Percentiles rank a stretch among this genome's conserved stretches.
Conservation (phyloP, 192 early-diverging fungal species). For the Ambispora gerdemannii region DNA sequence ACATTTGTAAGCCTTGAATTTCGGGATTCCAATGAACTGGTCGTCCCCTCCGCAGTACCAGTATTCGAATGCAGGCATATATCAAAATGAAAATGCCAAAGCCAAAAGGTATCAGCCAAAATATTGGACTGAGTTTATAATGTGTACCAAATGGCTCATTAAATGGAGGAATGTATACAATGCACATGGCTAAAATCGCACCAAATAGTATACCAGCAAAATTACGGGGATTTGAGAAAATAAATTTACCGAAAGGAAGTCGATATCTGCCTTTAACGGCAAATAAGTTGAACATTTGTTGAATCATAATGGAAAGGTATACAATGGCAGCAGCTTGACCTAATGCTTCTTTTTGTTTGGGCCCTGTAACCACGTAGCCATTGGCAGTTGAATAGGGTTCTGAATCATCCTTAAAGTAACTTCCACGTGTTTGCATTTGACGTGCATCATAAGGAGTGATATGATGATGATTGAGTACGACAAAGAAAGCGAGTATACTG, state of each 20-base stretch:
- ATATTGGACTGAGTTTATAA: conserved; percentile 63
- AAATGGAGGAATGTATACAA: conserved; percentile 84
- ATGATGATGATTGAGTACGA: conserved; percentile 62
- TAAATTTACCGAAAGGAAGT: conserved; percentile 75
- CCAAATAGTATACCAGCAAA: conserved; percentile 74
- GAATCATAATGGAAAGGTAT: conserved; percentile 77
- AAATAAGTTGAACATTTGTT: conserved; percentile 95
- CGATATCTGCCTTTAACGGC: conserved; percentile 79
- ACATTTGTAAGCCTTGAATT: conserved; percentile 73
- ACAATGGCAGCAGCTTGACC: conserved; percentile 75
- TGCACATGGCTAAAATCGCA: conserved; percentile 58
- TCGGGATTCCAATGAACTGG: conserved; percentile 70
- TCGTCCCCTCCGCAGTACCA: conserved; percentile 56
- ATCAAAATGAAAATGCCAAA: conserved; percentile 75
- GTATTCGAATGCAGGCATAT: conserved; percentile 67
- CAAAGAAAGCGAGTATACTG: conserved; percentile 71
- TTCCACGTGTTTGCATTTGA: conserved; percentile 45
- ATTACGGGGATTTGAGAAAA: conserved; percentile 73
- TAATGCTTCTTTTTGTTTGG: conserved; percentile 62
- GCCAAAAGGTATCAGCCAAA: conserved; percentile 83
- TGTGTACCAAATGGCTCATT: conserved; percentile 74
- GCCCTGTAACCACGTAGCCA: conserved; percentile 45
- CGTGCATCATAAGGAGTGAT: conserved; percentile 62
- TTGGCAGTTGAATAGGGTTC: conserved; percentile 36
- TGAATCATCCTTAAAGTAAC: conserved; percentile 51